phyloP scores from a whole-genome alignment of 1,284 basidiomycete species.

The Xerocomus amazonicus region DNA sequence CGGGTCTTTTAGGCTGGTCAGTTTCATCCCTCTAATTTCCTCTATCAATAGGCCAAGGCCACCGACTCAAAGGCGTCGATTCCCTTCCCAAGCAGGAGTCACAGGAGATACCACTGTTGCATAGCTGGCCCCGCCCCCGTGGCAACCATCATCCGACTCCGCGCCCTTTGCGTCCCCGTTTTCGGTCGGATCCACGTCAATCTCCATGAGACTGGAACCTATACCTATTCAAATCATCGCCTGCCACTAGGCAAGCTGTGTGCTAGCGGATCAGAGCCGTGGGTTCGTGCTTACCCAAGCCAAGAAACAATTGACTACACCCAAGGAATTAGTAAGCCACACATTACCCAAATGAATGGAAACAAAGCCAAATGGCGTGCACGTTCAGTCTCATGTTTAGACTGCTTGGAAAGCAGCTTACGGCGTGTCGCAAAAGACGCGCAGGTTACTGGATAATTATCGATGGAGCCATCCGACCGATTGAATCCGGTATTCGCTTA shows the following conservation, averaged over 20 bases:
- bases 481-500: neutral
- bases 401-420: neutral
- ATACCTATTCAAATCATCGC: neutral
- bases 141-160: neutral
- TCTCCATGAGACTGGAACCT: neutral
- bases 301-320: too few relatives aligned
- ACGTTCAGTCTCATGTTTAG: too few relatives aligned
- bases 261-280: neutral
- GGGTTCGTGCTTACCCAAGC: neutral
- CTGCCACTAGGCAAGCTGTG: neutral
- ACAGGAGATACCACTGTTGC: neutral
- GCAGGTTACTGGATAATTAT: neutral
- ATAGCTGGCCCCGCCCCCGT: neutral
- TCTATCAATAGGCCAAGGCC: too few relatives aligned
- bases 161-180: neutral
- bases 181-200: neutral
- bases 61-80: neutral
- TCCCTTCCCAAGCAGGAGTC: neutral
- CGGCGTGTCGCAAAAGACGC: too few relatives aligned
- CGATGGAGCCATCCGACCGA: too few relatives aligned
- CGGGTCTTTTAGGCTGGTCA: neutral
- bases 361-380: too few relatives aligned
- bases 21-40: too few relatives aligned
- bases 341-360: too few relatives aligned
- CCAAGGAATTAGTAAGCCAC: too few relatives aligned